These are phyloP conservation scores for Neostapfia colusana DNA, from an alignment of 176 grass and related monocot genomes.

Conservation along the genomic window DNA sequence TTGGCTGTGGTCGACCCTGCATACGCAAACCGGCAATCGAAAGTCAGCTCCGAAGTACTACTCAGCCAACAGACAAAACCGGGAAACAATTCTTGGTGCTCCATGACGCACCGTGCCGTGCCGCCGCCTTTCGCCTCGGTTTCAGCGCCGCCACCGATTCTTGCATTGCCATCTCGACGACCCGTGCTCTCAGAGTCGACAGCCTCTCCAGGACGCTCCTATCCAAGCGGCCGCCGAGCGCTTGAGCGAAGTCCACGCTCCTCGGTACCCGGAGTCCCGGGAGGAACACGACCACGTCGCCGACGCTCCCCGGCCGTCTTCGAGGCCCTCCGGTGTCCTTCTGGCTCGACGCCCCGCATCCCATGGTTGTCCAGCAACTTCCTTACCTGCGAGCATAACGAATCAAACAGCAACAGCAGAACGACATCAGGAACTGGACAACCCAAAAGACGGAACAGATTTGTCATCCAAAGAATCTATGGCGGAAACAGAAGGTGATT, in stretches of 20 bases:
- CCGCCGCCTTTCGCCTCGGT: constrained; percentile 53
- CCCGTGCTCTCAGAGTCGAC: constrained; percentile 50
- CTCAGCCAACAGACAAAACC: constrained; percentile 26
- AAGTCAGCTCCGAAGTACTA: constrained; percentile 32
- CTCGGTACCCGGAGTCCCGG: constrained; percentile 77
- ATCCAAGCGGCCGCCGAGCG: constrained; percentile 48
- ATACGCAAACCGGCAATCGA: not conserved
- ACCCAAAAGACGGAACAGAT: not conserved
- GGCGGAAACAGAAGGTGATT: not conserved
- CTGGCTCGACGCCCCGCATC: constrained; percentile 62
- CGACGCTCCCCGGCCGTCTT: constrained; percentile 60
- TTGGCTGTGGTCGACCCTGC: constrained; percentile 61
- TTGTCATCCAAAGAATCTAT: not conserved
- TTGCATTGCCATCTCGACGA: constrained; percentile 77
- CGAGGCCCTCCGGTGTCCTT: constrained; percentile 47
- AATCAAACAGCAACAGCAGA: not conserved
- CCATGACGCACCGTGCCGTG: constrained; percentile 63
- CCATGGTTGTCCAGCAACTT: constrained; percentile 42
- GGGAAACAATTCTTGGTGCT: constrained; percentile 24
- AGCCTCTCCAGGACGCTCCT: constrained; percentile 52
- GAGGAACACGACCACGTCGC: constrained; percentile 82
- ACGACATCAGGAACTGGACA: not conserved
- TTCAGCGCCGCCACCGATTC: constrained; percentile 65
- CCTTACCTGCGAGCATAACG: constrained; percentile 29
- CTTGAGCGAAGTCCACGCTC: constrained; percentile 60